Conservation (phyloP, 192 early-diverging fungal species). For the Coemansia sp. region DNA sequence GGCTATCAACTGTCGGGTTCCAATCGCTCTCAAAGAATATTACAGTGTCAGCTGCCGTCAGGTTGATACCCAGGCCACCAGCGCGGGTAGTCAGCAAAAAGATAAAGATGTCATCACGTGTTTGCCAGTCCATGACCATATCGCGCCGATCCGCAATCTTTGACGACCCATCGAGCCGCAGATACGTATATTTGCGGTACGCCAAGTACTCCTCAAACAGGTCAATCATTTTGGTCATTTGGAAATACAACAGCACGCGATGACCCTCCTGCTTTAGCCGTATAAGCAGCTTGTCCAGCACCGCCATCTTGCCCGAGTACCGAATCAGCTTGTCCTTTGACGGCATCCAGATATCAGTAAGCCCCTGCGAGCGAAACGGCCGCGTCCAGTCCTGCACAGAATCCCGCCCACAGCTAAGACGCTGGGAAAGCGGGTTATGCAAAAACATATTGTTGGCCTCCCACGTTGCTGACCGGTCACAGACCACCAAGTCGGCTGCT, state of each 20-base stretch:
- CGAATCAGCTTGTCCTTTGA: conserved; percentile 73
- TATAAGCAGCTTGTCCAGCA: conserved; percentile 86
- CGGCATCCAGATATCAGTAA: conserved; percentile 68
- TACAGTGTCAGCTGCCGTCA: conserved; percentile 94
- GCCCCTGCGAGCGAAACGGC: conserved; percentile 54
- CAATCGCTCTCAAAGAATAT: conserved; percentile 96
- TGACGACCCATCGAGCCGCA: conserved; percentile 94
- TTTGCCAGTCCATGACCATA: conserved; percentile 89
- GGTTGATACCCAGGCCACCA: conserved; percentile 96
- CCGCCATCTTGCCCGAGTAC: conserved; percentile 90
- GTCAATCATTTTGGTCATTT: conserved; percentile 98
- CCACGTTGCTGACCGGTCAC: conserved; percentile 60
- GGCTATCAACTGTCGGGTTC: conserved; percentile 88
- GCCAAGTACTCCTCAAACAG: conserved; percentile 97
- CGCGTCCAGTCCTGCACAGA: conserved; percentile 38
- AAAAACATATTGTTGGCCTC: conserved; percentile 53
- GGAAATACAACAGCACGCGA: conserved; percentile 91
- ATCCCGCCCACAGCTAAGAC: conserved; percentile 27
- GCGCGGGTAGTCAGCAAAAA: conserved; percentile 96
- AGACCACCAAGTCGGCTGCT: conserved; percentile 62
- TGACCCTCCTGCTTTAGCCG: conserved; percentile 83
- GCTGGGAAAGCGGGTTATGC: conserved; percentile 26
- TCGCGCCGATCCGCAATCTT: conserved; percentile 88
- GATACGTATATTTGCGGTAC: conserved; percentile 88
- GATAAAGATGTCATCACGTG: conserved; percentile 90